Evolutionary conservation across 106 monocot genomes (phyloP).

Genomic region (Triglochin maritima): DNA sequence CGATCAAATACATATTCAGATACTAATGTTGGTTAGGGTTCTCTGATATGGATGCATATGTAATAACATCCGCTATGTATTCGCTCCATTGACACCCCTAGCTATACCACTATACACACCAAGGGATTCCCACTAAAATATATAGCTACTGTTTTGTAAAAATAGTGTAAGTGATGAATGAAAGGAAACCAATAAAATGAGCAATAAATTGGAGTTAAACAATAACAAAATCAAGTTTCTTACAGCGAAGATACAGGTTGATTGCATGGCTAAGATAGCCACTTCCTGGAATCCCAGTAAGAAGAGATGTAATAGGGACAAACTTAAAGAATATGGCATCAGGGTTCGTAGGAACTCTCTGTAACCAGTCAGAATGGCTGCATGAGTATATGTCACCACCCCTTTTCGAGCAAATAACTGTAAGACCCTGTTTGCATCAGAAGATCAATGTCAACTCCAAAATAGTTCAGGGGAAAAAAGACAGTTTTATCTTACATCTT

Average conservation of each 20-base stretch:
- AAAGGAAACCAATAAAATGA: no score
- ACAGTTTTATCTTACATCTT: constrained; percentile 48
- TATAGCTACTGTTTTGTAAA: no score
- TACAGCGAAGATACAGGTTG: constrained; percentile 94
- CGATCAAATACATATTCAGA: no score
- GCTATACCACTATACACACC: no score
- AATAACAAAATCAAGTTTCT: constrained; percentile 16
- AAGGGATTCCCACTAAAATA: no score
- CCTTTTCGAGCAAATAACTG: constrained; percentile 75
- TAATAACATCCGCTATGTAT: no score
- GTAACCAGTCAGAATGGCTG: constrained; percentile 73
- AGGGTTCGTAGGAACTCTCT: constrained; percentile 60
- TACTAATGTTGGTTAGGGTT: no score
- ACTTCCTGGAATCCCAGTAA: constrained; percentile 79
- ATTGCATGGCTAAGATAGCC: constrained; percentile 99
- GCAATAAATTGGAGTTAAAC: no score
- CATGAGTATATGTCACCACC: constrained; percentile 51
- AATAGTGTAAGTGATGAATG: no score
- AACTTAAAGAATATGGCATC: constrained; percentile 84
- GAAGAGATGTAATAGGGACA: constrained; percentile 93
- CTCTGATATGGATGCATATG: no score
- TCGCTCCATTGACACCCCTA: no score
- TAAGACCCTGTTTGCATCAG: constrained; percentile 54
- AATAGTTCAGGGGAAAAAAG: not conserved
- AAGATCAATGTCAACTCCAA: not conserved